These are phyloP conservation scores for Diospyros kaki DNA, from an alignment of 148 eudicot genomes.

Conservation along the genomic window DNA sequence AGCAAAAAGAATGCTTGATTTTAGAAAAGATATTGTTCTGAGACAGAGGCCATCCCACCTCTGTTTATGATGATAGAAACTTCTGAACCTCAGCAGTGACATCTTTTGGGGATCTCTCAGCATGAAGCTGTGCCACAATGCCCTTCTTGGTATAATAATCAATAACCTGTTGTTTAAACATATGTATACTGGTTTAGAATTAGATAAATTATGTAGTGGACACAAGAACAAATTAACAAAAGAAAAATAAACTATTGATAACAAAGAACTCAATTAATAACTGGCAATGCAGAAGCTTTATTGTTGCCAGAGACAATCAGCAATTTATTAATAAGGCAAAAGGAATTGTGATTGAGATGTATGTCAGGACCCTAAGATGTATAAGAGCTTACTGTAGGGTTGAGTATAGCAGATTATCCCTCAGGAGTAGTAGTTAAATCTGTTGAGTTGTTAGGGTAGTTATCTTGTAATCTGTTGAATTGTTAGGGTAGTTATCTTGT, in stretches of 20 bases:
- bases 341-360: conserved; percentile 3
- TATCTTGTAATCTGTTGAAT: too few species aligned
- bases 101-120: conserved; percentile 51
- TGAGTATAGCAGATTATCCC: too few species aligned
- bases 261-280: not conserved
- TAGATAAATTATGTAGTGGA: not conserved
- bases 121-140: conserved; percentile 61
- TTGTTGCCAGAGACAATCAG: not conserved
- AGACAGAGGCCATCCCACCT: not conserved
- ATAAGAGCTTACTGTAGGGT: too few species aligned
- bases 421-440: too few species aligned
- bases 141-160: conserved; percentile 68
- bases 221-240: not conserved
- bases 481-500: too few species aligned
- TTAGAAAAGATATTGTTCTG: not conserved
- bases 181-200: not conserved
- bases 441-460: too few species aligned
- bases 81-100: conserved; percentile 43
- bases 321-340: too few species aligned
- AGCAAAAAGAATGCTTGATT: not conserved
- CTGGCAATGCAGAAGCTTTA: not conserved
- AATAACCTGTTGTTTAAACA: conserved; percentile 33
- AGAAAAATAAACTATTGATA: not conserved
- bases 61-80: conserved; percentile 27
- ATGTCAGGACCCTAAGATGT: too few species aligned